Evolutionary conservation across 2,329 filamentous ascomycete species (phyloP), one percentile per base, ranked within the genome.

Genomic region (Fusarium sp.): DNA sequence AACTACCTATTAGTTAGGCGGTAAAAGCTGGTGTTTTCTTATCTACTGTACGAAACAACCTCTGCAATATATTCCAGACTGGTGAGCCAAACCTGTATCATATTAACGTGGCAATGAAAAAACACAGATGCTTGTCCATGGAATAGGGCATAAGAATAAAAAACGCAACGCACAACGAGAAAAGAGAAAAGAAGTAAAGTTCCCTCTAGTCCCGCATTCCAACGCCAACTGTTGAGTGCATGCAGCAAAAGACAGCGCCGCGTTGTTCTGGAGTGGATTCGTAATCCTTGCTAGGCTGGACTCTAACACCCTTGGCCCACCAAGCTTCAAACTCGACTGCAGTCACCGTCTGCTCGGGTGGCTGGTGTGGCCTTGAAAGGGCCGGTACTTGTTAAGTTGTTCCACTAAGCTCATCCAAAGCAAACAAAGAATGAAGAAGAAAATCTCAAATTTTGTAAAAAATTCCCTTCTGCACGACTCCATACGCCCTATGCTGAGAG

Each of bases 171-270:
- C 65, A 68, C 55, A 68, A 54, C 30, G 44, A 38, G 51, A 62
- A 56, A 42, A 46, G 52, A 46, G 48, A 52, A 50, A 65, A 68
- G 7, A 51, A 36, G 23, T 38, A 42, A 39, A 32, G 28, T 32
- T 32, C 12, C 42, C 49, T 56, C 50, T 57, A 61, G 60, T 44
- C 56, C 42, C 46, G n/a, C 48, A 43, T 50, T 36, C 32, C 26
- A 23, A 50, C 67, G 70, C 56, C 69, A 73, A 48, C 68, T 66
- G 62, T 73, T 69, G 70, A 73, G 70, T 73, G 70, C 70, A 70
- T 73, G 70, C 70, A 73, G 70, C 57, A 53, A 57, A 52, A 61
- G 53, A 53, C 64, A 43, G 59, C 56, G 56, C 44, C 56, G 47
- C 57, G 43, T 62, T 64, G 43, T 50, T 45, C 42, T 38, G 23